A percentile compares a stretch with the other conserved stretches of the same genome.
Conservation (phyloP, 2,329 filamentous ascomycete genomes). For the Stagonosporopsis vannaccii region DNA sequence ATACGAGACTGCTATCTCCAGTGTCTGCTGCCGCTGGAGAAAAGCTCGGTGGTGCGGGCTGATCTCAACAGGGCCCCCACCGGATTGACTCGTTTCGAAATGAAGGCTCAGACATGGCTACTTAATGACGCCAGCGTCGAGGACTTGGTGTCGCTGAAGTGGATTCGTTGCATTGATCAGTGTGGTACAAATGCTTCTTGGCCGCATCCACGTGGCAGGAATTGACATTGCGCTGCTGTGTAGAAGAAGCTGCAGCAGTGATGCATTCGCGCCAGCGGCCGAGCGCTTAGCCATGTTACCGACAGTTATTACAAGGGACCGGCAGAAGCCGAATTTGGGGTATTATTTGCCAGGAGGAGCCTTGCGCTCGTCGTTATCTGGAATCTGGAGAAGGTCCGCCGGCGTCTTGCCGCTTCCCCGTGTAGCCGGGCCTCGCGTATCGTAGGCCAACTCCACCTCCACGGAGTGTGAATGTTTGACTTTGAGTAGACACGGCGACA, state of each 20-base stretch:
- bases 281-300: constrained; percentile 4
- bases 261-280: not conserved
- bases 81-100: constrained; percentile 14
- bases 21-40: not conserved
- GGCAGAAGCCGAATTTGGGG: constrained; percentile 2
- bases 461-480: not conserved
- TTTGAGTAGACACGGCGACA: not conserved
- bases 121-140: constrained; percentile 15
- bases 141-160: constrained; percentile 12
- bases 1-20: constrained; percentile 6
- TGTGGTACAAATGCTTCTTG: constrained; percentile 16
- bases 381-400: constrained; percentile 18
- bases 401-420: constrained; percentile 15
- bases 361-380: constrained; percentile 13
- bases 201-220: constrained; percentile 18
- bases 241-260: not conserved
- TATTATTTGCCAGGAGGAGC: constrained; percentile 14
- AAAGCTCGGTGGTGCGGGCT: not conserved
- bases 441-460: constrained; percentile 1
- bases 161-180: constrained; percentile 16
- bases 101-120: constrained; percentile 16
- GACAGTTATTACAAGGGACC: constrained; percentile 3
- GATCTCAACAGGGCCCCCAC: constrained; percentile 9
- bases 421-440: constrained; percentile 4
- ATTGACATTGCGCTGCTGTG: constrained; percentile 11